These are phyloP conservation scores for Phycomyces nitens DNA, from an alignment of 192 early-diverging fungal species.

Conservation along the genomic window DNA sequence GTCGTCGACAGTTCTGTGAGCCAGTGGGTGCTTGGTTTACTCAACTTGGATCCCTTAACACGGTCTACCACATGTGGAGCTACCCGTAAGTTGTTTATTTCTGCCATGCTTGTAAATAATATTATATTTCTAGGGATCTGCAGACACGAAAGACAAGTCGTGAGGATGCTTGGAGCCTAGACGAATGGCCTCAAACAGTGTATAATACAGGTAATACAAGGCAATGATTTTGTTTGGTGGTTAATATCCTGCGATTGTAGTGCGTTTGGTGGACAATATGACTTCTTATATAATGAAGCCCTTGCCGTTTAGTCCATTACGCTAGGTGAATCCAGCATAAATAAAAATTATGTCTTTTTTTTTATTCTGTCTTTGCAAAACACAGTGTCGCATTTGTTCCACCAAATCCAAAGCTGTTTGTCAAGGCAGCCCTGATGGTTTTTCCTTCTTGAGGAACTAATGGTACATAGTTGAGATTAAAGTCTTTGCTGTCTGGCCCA, in stretches of 20 bases:
- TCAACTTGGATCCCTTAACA: constrained; percentile 83
- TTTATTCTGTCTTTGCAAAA: constrained; percentile 52
- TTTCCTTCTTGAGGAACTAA: constrained; percentile 57
- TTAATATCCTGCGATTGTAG: constrained; percentile 33
- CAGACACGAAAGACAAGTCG: constrained; percentile 85
- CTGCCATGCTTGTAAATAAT: neutral
- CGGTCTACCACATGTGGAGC: constrained; percentile 81
- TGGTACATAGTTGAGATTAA: constrained; percentile 83
- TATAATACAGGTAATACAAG: constrained; percentile 70
- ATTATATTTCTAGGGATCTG: constrained; percentile 56
- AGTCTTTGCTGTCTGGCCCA: constrained; percentile 57
- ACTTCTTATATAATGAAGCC: constrained; percentile 76
- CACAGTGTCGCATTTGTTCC: constrained; percentile 72
- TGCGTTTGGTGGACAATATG: constrained; percentile 81
- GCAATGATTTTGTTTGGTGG: neutral
- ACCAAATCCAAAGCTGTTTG: constrained; percentile 94
- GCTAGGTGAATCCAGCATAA: constrained; percentile 42
- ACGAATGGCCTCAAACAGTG: constrained; percentile 92
- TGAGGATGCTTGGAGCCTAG: constrained; percentile 89
- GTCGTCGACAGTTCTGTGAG: constrained; percentile 80
- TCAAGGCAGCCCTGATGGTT: constrained; percentile 63
- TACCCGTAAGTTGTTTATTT: constrained; percentile 18
- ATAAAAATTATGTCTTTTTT: neutral
- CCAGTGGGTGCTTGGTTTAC: constrained; percentile 97
- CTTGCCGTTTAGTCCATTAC: constrained; percentile 73